These are phyloP conservation scores for Magnusiomyces ingens DNA, from an alignment of 1,139 yeast genomes.

Conservation along the genomic window DNA sequence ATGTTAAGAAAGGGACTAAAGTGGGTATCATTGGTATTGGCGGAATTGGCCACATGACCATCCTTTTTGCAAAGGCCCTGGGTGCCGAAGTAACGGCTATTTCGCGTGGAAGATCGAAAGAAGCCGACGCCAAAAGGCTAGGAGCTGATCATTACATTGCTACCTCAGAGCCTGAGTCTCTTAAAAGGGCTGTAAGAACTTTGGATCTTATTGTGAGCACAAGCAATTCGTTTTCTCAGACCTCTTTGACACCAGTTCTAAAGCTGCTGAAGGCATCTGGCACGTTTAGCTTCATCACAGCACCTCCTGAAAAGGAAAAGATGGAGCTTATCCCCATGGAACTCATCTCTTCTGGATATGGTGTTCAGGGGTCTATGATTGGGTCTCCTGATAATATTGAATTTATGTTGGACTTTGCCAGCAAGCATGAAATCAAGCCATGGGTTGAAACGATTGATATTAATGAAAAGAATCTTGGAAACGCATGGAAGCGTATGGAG, in stretches of 20 bases:
- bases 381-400: slow-evolving; percentile 39
- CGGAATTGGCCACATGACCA: slow-evolving; percentile 52
- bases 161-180: slow-evolving; percentile 27
- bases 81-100: slow-evolving; percentile 48
- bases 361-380: not conserved
- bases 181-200: slow-evolving; percentile 31
- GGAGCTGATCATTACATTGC: slow-evolving; percentile 44
- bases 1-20: slow-evolving; percentile 41
- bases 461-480: slow-evolving; percentile 37
- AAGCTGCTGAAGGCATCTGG: not conserved
- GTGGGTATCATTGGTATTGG: slow-evolving; percentile 52
- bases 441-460: slow-evolving; percentile 55
- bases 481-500: slow-evolving; percentile 36
- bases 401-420: slow-evolving; percentile 48
- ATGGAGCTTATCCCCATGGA: not conserved
- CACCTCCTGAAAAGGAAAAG: not conserved
- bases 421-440: slow-evolving; percentile 44
- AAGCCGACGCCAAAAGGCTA: slow-evolving; percentile 39
- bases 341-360: not conserved
- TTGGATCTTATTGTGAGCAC: slow-evolving; percentile 47
- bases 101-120: slow-evolving; percentile 40
- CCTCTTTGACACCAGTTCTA: not conserved
- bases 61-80: slow-evolving; percentile 47
- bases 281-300: not conserved
- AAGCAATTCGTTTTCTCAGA: slow-evolving; percentile 20